These are phyloP conservation scores for Microcyclosporella mali DNA, from an alignment of 2,329 filamentous ascomycete genomes.

Conservation along the genomic window DNA sequence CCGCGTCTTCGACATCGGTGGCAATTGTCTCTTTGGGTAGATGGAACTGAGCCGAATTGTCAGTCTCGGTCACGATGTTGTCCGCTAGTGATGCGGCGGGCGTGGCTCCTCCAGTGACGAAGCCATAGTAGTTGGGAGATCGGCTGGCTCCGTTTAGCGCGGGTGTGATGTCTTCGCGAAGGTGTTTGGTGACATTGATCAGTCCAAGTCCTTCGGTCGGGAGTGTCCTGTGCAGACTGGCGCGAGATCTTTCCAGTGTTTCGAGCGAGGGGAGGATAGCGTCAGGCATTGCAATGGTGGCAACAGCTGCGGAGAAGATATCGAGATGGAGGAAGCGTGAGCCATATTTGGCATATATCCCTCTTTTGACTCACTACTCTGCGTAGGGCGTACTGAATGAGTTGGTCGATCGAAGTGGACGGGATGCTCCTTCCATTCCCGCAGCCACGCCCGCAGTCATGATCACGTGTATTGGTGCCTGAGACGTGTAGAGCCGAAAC, in stretches of 20 bases:
- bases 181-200: conserved; percentile 37
- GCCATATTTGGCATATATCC: too few species aligned
- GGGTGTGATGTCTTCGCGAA: conserved; percentile 42
- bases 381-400: too few species aligned
- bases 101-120: conserved; percentile 76
- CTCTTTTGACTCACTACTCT: too few species aligned
- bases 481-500: too few species aligned
- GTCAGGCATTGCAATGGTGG: not conserved
- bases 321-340: too few species aligned
- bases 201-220: conserved; percentile 39
- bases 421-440: too few species aligned
- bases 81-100: conserved; percentile 77
- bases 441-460: too few species aligned
- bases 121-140: conserved; percentile 72
- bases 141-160: conserved; percentile 59
- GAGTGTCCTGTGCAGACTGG: conserved; percentile 33
- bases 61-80: conserved; percentile 70
- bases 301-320: too few species aligned
- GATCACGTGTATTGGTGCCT: too few species aligned
- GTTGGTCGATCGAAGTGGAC: too few species aligned
- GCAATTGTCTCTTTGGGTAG: conserved; percentile 67
- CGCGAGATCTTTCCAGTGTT: conserved; percentile 28
- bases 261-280: conserved; percentile 32
- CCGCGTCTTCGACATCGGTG: conserved; percentile 68
- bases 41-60: conserved; percentile 82